Evolutionary conservation across 345 rosid genomes (phyloP).

Genomic region (Lenwebbia sp.): DNA sequence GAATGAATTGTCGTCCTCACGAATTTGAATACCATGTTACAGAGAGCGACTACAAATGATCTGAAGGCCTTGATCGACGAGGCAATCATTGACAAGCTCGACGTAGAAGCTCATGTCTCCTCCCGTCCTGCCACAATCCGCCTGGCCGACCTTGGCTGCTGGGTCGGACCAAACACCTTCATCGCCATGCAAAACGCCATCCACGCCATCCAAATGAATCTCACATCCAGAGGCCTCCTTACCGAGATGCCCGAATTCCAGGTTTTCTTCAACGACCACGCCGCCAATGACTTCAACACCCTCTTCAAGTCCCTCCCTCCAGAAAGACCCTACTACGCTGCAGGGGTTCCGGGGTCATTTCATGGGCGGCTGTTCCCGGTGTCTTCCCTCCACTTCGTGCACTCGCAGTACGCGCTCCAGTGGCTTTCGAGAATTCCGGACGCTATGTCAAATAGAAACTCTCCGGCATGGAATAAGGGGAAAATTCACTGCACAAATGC

Average conservation of each 20-base stretch:
- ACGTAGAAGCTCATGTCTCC: background rate
- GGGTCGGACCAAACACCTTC: background rate
- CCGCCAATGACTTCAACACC: slow-evolving; percentile 32
- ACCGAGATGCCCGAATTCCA: slow-evolving; percentile 25
- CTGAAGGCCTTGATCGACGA: background rate
- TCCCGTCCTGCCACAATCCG: background rate
- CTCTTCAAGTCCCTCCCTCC: background rate
- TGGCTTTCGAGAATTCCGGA: background rate
- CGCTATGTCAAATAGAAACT: background rate
- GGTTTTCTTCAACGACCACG: slow-evolving; percentile 17
- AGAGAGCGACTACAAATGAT: background rate
- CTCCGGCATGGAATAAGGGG: slow-evolving; percentile 29
- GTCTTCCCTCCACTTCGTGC: slow-evolving; percentile 19
- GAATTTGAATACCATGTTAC: background rate
- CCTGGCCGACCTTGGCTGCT: background rate
- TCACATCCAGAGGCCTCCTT: background rate
- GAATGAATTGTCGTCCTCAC: background rate
- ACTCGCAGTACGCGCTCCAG: background rate
- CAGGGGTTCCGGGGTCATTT: background rate
- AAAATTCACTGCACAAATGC: slow-evolving; percentile 24
- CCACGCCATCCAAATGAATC: background rate
- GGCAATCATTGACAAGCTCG: background rate
- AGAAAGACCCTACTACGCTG: background rate
- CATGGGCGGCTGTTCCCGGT: slow-evolving; percentile 10
- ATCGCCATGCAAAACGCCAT: background rate